Evolutionary conservation across 2,329 filamentous ascomycete species (phyloP).

Genomic region (Ascochyta rabiei): DNA sequence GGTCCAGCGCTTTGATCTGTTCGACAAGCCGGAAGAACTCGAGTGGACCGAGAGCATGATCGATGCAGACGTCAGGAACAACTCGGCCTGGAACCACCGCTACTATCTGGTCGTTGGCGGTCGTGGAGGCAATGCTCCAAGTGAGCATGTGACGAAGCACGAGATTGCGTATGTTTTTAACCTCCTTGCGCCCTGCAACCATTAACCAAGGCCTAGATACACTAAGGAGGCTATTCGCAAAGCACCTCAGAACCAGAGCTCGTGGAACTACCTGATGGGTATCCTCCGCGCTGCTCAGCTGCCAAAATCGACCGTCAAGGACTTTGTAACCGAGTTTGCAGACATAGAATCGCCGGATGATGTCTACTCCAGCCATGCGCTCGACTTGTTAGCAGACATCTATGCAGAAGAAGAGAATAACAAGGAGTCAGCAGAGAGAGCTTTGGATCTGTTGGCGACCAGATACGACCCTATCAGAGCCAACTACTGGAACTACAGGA

Average conservation of each 20-base stretch:
- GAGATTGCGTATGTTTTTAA: constrained; percentile 68
- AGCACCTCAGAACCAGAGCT: constrained; percentile 90
- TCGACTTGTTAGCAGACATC: constrained; percentile 76
- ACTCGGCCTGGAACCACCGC: constrained; percentile 96
- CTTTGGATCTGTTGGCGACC: constrained; percentile 74
- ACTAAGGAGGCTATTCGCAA: constrained; percentile 73
- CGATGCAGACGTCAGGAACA: constrained; percentile 84
- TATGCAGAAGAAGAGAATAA: constrained; percentile 61
- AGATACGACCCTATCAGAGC: constrained; percentile 90
- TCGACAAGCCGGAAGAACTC: constrained; percentile 66
- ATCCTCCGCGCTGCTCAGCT: constrained; percentile 70
- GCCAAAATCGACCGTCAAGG: constrained; percentile 56
- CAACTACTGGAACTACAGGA: constrained; percentile 90
- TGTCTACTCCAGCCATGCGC: constrained; percentile 66
- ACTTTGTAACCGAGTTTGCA: constrained; percentile 62
- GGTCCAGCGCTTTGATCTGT: constrained; percentile 66
- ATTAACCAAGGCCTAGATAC: constrained; percentile 44
- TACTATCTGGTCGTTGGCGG: constrained; percentile 88
- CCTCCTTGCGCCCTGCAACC: not conserved
- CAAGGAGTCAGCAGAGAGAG: constrained; percentile 68
- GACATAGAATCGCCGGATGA: constrained; percentile 55
- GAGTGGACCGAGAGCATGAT: constrained; percentile 74
- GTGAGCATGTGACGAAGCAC: constrained; percentile 67
- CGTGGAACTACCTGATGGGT: constrained; percentile 90
- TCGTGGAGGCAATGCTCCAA: constrained; percentile 48